Evolutionary conservation across 2,329 filamentous ascomycete genomes (phyloP), one percentile per base, ranked within the genome.

Genomic region (Leptosphaerulina australis): DNA sequence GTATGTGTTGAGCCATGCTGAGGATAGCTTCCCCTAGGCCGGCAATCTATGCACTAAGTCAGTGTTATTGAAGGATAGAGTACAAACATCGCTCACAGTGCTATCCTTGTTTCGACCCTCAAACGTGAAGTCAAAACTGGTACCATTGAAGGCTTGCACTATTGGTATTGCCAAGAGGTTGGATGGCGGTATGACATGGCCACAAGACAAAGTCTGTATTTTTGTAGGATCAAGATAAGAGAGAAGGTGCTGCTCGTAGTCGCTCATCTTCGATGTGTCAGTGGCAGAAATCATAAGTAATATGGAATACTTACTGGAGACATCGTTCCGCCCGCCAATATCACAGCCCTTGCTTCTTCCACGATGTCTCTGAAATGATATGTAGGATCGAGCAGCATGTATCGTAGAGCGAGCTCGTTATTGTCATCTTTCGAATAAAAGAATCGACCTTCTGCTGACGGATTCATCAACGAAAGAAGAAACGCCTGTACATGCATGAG

Each of bases 271-370:
- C 6, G 4, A 4, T 2, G 25, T 21, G 22, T 67, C 39, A 58
- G 48, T 15, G 22, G 15, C 3, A 14, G 15, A 2, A 11, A 37
- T 8, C 8, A 2, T 22, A 4, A 6, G 20, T 14, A n/a, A 18
- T 5, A n/a, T n/a, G n/a, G n/a, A n/a, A 24, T 4, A 65, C 74
- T 65, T 69, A 83, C 81, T 0, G 94, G 94, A 2, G 94, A 96
- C 94, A 99, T 97, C 20, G 94, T 99, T 17, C 94, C 94, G 50
- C 94, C 94, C 0, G 92, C 94, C 3, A 99, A 78, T 31, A 99
- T 88, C 3, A 99, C 88, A 2, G 93, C 90, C 50, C 91, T 82
- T 0, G 94, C 91, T 55, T 88, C 86, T 22, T 90, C 85, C 2
- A 93, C 90, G 41, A 97, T 88, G 9, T 92, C 88, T 6, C 88